Conservation (phyloP, 108 stramenopile species). For the Cyclotella choctawhatcheeana region DNA sequence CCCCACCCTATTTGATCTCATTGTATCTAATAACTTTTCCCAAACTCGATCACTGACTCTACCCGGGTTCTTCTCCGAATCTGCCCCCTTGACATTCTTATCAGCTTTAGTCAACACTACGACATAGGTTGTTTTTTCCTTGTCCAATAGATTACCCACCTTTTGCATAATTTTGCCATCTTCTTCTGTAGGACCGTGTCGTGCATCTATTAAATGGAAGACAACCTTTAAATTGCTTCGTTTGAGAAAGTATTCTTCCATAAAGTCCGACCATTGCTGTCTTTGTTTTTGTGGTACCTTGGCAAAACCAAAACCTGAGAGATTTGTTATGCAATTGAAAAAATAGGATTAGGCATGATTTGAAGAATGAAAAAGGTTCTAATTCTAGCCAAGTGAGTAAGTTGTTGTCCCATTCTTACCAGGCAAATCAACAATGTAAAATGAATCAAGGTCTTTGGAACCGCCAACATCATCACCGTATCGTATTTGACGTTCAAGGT, state of each 20-base stretch:
- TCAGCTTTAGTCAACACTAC: constrained; percentile 95
- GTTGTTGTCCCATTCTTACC: not conserved
- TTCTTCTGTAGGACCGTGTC: constrained; percentile 93
- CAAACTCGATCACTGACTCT: constrained; percentile 68
- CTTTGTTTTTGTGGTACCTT: constrained; percentile 84
- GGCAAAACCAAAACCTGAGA: constrained; percentile 95
- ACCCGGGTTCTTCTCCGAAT: constrained; percentile 64
- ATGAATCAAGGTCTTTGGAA: constrained; percentile 80
- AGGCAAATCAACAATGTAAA: constrained; percentile 93
- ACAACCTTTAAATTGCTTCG: constrained; percentile 78
- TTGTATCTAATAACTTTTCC: constrained; percentile 66
- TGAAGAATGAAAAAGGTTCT: constrained; percentile 18
- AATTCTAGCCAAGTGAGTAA: too few species aligned
- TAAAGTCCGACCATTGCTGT: constrained; percentile 83
- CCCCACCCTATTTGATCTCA: constrained; percentile 69
- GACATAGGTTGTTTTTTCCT: constrained; percentile 65
- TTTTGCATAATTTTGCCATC: constrained; percentile 89
- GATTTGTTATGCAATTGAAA: too few species aligned
- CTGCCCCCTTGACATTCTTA: constrained; percentile 84
- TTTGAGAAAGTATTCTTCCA: constrained; percentile 75
- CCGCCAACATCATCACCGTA: constrained; percentile 83
- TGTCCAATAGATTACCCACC: constrained; percentile 57
- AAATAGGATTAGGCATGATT: too few species aligned
- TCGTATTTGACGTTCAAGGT: constrained; percentile 78
- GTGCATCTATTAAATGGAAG: constrained; percentile 92